Evolutionary conservation across 495 filamentous ascomycete species (phyloP).

Genomic region (Neurospora sp.): DNA sequence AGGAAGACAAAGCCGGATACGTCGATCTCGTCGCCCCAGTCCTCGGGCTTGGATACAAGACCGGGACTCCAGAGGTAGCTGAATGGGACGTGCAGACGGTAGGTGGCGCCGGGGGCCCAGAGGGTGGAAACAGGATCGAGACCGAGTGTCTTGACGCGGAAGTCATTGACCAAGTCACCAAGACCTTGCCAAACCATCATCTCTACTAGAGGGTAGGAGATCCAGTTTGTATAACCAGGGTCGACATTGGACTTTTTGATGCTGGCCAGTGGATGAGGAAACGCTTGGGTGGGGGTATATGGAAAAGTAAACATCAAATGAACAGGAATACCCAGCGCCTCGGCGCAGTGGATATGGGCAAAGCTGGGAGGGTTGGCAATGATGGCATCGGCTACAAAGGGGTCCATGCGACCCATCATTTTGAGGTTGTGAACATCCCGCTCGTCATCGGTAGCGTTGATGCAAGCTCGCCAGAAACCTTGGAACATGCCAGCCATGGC

Average conservation of each 20-base stretch:
- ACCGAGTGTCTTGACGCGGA: conserved; percentile 53
- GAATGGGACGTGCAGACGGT: conserved; percentile 57
- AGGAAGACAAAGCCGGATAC: conserved; percentile 70
- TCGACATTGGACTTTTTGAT: conserved; percentile 53
- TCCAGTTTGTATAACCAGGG: conserved; percentile 53
- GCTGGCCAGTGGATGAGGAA: conserved; percentile 64
- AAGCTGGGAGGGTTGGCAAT: conserved; percentile 81
- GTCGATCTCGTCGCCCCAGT: conserved; percentile 64
- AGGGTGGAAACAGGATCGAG: conserved; percentile 57
- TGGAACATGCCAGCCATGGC: conserved; percentile 60
- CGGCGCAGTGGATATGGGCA: conserved; percentile 72
- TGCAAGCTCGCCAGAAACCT: conserved; percentile 74
- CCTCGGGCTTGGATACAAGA: conserved; percentile 66
- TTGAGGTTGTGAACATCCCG: conserved; percentile 38
- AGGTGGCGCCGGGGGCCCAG: conserved; percentile 55
- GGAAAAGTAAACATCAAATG: conserved; percentile 81
- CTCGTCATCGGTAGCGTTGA: conserved; percentile 52
- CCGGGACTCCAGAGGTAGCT: conserved; percentile 78
- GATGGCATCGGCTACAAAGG: conserved; percentile 73
- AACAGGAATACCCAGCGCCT: conserved; percentile 66
- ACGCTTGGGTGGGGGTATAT: conserved; percentile 57
- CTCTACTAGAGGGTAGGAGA: conserved; percentile 66
- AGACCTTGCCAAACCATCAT: conserved; percentile 76
- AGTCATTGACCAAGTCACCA: conserved; percentile 65
- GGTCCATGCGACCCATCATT: conserved; percentile 43